A percentile compares a stretch with the other conserved stretches of the same genome.
Conservation (phyloP, 345 rosid genomes). For the Salix exigua region DNA sequence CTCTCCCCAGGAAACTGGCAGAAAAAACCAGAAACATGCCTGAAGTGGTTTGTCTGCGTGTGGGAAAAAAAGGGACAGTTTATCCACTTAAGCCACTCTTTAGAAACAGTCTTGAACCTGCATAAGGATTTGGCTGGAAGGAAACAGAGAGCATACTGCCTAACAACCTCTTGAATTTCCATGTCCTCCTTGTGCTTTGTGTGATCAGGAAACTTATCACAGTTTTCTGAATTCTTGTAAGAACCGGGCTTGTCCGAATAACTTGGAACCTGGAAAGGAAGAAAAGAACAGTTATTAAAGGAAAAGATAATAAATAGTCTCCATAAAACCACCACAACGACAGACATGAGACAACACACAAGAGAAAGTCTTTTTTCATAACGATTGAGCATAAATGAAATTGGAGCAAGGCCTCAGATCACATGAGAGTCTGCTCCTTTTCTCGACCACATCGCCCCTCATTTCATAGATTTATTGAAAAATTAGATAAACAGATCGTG, state of each 20-base stretch:
- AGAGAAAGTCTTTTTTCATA: background rate
- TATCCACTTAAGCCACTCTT: slow-evolving; percentile 36
- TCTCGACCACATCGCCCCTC: background rate
- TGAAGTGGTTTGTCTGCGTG: slow-evolving; percentile 28
- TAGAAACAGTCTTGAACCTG: slow-evolving; percentile 40
- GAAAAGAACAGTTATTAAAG: background rate
- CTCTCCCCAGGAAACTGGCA: slow-evolving; percentile 21
- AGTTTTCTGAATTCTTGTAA: background rate
- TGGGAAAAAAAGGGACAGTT: slow-evolving; percentile 38
- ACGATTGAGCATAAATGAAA: background rate
- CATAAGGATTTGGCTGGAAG: slow-evolving; percentile 45
- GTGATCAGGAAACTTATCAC: background rate
- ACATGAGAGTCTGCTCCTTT: background rate
- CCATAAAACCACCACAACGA: background rate
- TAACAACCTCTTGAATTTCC: slow-evolving; percentile 21
- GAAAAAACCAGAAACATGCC: slow-evolving; percentile 35
- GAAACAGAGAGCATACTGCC: slow-evolving; percentile 26
- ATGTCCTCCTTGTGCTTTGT: background rate
- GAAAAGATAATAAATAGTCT: background rate
- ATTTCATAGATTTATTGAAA: background rate
- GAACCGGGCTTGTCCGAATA: background rate
- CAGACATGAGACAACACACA: background rate
- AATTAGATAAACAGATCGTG: background rate
- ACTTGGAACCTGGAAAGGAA: slow-evolving; percentile 1
- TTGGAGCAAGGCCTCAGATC: background rate